Percentiles rank a stretch among this genome's conserved stretches.
phyloP scores from a whole-genome alignment of 108 stramenopile species.

The Nitzschia sp. region DNA sequence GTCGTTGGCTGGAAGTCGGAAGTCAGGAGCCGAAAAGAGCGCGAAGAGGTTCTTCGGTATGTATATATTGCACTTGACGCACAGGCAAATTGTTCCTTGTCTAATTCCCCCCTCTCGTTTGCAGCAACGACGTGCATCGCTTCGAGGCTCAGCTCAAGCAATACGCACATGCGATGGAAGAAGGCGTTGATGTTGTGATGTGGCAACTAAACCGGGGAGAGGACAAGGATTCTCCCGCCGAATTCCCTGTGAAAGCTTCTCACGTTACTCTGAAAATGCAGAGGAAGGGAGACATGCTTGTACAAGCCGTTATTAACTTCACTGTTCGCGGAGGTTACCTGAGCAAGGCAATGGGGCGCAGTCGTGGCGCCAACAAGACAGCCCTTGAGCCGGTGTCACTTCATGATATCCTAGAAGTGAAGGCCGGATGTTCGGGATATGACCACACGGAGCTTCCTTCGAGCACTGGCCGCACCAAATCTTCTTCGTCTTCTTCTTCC shows the following conservation, averaged over 20 bases:
- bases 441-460: slow-evolving; percentile 84
- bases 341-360: slow-evolving; percentile 84
- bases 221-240: slow-evolving; percentile 58
- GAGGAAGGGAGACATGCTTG: slow-evolving; percentile 73
- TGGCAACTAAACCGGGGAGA: slow-evolving; percentile 83
- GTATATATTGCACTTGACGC: slow-evolving; percentile 22
- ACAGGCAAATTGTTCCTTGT: background rate
- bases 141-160: slow-evolving; percentile 77
- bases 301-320: slow-evolving; percentile 81
- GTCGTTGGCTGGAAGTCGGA: slow-evolving; percentile 85
- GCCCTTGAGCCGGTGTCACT: slow-evolving; percentile 84
- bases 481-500: slow-evolving; percentile 27
- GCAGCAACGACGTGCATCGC: slow-evolving; percentile 72
- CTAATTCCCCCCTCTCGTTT: background rate
- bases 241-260: slow-evolving; percentile 82
- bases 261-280: slow-evolving; percentile 82
- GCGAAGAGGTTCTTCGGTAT: slow-evolving; percentile 78
- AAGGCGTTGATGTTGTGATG: slow-evolving; percentile 85
- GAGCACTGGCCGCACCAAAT: slow-evolving; percentile 45
- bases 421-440: slow-evolving; percentile 85
- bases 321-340: slow-evolving; percentile 84
- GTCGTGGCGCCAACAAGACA: slow-evolving; percentile 68
- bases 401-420: slow-evolving; percentile 85
- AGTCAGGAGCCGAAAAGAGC: slow-evolving; percentile 74
- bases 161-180: slow-evolving; percentile 70